Evolutionary conservation across 2,329 filamentous ascomycete species (phyloP), one percentile per base, ranked within the genome.

Genomic region (Didymella lethalis): DNA sequence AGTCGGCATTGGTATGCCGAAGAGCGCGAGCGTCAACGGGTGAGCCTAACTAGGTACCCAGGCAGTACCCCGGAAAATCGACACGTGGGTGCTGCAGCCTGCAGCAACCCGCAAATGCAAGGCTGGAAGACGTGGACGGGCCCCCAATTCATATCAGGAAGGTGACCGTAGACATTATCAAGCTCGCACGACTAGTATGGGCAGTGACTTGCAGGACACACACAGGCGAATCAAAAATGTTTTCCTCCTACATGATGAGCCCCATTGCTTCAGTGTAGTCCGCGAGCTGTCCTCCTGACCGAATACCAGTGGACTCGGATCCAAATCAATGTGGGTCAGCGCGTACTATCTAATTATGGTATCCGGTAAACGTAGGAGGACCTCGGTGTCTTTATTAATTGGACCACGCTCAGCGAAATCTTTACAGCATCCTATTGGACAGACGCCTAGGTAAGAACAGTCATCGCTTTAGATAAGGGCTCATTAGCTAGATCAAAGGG

Each of bases 11-110:
- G 68, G 66, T 20, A 54, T 59, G 56, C 56, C 56, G 4, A 59
- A 59, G 8, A 63, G 61, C 29, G 68, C 69, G 3, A 70, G 65
- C 49, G 66, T 72, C 20, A 73, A 73, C 32, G 69, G 65, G 6
- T 69, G 40, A 62, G 40, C 41, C 16, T 32, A 14, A 2, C 11
- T 32, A 4, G 12, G 3, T 23, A 23, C 23, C 23, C 23, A 23
- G 23, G 23, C 23, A 23, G 23, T 23, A 32, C 12, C 31, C 29
- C 10, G 29, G 31, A 32, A 45, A 45, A 23, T 18, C 49, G n/a
- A 23, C 20, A 38, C 16, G 36, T 53, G 41, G 38, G 20, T 26
- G 18, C 36, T 29, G 12, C 11, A 7, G 31, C 36, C 36, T 40
- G 11, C 12, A 4, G 11, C 6, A 29, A n/a, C 31, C 31, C 10